phyloP scores from a whole-genome alignment of 768 basidiomycete genomes.

The Suillus brevipes region DNA sequence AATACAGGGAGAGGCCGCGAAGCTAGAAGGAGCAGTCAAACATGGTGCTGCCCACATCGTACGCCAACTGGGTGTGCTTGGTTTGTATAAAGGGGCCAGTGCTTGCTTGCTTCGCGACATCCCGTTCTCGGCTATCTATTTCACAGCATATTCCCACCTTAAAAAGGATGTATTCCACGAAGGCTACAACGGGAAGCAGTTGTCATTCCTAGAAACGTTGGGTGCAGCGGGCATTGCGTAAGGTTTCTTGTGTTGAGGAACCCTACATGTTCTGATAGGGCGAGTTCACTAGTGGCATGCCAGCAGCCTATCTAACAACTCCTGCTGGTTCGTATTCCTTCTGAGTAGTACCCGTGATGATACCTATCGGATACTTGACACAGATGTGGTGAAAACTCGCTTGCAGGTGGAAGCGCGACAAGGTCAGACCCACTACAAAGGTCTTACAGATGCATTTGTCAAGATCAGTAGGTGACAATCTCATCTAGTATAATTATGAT shows the following conservation, averaged over 20 bases:
- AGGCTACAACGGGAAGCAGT: slow-evolving; percentile 91
- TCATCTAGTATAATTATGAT: background rate
- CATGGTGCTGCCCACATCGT: slow-evolving; percentile 92
- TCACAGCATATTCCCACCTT: slow-evolving; percentile 84
- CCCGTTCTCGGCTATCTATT: slow-evolving; percentile 95
- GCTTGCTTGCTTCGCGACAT: slow-evolving; percentile 95
- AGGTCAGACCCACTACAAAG: slow-evolving; percentile 91
- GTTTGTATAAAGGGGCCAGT: slow-evolving; percentile 89
- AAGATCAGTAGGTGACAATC: slow-evolving; percentile 72
- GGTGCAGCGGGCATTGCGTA: slow-evolving; percentile 80
- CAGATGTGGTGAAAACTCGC: slow-evolving; percentile 97
- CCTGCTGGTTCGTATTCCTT: slow-evolving; percentile 64
- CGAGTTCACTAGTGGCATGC: slow-evolving; percentile 78
- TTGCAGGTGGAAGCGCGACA: slow-evolving; percentile 90
- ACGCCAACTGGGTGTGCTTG: slow-evolving; percentile 87
- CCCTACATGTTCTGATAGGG: slow-evolving; percentile 29
- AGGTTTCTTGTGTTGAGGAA: slow-evolving; percentile 34
- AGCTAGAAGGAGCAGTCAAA: slow-evolving; percentile 74
- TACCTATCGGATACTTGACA: slow-evolving; percentile 8
- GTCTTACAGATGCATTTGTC: slow-evolving; percentile 81
- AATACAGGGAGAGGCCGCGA: slow-evolving; percentile 93
- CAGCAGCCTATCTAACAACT: slow-evolving; percentile 91
- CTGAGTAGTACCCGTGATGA: slow-evolving; percentile 18
- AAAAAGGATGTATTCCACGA: slow-evolving; percentile 95
- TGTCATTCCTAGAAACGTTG: slow-evolving; percentile 89